Conservation (phyloP, 1,139 yeast species). For the Pichia kudriavzevii region DNA sequence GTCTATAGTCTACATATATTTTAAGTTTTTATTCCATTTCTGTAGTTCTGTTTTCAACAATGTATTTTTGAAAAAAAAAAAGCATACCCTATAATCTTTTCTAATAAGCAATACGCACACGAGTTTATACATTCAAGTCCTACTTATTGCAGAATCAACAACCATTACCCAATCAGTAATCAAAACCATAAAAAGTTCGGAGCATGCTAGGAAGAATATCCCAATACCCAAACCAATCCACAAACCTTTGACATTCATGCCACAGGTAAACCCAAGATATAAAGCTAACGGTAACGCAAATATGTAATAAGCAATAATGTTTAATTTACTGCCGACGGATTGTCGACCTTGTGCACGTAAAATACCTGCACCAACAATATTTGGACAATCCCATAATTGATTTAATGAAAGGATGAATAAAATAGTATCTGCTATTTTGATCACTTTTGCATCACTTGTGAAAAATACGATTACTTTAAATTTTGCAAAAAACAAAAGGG, state of each 20-base stretch:
- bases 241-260: constrained; percentile 34
- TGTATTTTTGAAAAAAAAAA: no score
- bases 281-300: constrained; percentile 19
- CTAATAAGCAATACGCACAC: no score
- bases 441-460: constrained; percentile 23
- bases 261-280: constrained; percentile 12
- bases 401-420: constrained; percentile 26
- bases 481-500: constrained; percentile 25
- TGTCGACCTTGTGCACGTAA: constrained; percentile 20
- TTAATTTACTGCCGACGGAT: constrained; percentile 16
- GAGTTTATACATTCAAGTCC: constrained; percentile 3
- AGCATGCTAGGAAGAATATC: constrained; percentile 38
- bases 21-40: no score
- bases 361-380: constrained; percentile 37
- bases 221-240: constrained; percentile 46
- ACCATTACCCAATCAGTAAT: constrained; percentile 16
- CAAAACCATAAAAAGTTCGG: constrained; percentile 29
- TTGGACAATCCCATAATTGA: constrained; percentile 35
- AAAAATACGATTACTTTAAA: constrained; percentile 18
- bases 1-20: no score
- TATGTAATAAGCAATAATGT: constrained; percentile 17
- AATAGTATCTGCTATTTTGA: constrained; percentile 15
- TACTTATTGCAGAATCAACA: constrained; percentile 7
- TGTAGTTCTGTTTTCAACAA: no score
- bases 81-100: no score